Evolutionary conservation across 345 rosid species (phyloP), one percentile per base, ranked within the genome.

Genomic region (Pistacia vera): DNA sequence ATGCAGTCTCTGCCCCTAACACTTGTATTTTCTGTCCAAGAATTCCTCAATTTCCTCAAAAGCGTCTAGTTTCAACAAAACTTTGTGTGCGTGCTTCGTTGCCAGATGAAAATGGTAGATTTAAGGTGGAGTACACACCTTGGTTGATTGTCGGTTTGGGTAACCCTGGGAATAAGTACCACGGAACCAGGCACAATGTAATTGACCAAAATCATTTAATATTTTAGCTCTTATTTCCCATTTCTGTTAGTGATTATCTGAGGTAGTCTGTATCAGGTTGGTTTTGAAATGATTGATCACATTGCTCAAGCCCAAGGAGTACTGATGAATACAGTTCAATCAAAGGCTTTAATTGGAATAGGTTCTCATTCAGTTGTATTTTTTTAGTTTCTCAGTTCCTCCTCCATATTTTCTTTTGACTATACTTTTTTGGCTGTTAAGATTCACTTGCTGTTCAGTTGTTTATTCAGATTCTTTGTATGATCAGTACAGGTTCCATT

Each of bases 161-260:
- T 0, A 95, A 95, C 74, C 98, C 98, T 7, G 98, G 98, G 68
- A 92, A 77, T 76, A 95, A 95, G 92, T 95, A 91, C 86, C 88
- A 88, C 66, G 97, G 97, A 78, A 95, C 98, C 59, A 83, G 98
- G 80, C 98, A 95, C 89, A 95, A 92, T 88, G 98, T 95, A 95
- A 83, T 2, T 59, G 30, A 41, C 52, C 65, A 44, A 20, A 2
- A 54, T 33, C 25, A 16, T 41, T 41, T 41, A 8, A 5, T 7
- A 5, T 41, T 41, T 41, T 41, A 41, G 46, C 9, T 41, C 9
- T n/a, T 38, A 70, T 46, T 17, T 28, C 38, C 51, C 72, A 51
- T 38, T 66, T 44, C 44, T 63, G 18, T 78, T 72, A 20, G 56
- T 80, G 55, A 83, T 78, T 56, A 22, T 20, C 33, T 44, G 41